Conservation (phyloP, 2,329 filamentous ascomycete genomes). For the Taxawa tesnikishii region DNA sequence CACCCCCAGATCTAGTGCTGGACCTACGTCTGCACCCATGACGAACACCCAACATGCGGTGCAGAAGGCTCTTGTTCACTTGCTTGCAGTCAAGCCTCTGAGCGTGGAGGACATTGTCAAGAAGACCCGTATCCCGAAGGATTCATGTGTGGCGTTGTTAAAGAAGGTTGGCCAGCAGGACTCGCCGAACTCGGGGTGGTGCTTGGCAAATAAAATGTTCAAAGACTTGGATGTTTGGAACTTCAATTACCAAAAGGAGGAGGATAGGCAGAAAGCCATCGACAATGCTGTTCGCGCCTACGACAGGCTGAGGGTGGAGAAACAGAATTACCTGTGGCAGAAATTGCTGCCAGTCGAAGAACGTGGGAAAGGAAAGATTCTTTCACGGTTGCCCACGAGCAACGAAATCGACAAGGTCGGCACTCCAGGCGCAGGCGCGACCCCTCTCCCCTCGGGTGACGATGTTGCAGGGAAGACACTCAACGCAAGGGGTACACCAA, state of each 20-base stretch:
- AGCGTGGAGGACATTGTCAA: conserved; percentile 34
- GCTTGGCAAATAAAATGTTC: conserved; percentile 45
- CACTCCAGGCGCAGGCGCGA: conserved; percentile 16
- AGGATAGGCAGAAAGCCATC: conserved; percentile 47
- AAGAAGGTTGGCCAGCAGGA: conserved; percentile 39
- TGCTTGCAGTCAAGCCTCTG: conserved; percentile 41
- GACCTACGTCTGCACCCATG: conserved; percentile 28
- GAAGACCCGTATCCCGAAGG: conserved; percentile 34
- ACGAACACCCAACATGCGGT: conserved; percentile 26
- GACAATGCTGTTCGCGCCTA: conserved; percentile 51
- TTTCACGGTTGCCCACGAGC: conserved; percentile 46
- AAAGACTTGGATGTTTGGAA: conserved; percentile 51
- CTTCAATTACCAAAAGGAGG: conserved; percentile 43
- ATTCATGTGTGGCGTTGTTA: conserved; percentile 35
- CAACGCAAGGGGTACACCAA: conserved; percentile 16
- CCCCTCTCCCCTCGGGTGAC: conserved; percentile 14
- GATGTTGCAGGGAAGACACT: conserved; percentile 9
- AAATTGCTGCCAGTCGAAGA: conserved; percentile 47
- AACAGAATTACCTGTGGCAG: conserved; percentile 51
- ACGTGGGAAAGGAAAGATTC: conserved; percentile 47
- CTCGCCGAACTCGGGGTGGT: conserved; percentile 31
- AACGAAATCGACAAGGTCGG: conserved; percentile 10
- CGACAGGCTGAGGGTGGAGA: conserved; percentile 47
- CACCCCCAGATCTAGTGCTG: conserved; percentile 14
- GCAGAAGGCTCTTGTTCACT: conserved; percentile 32